These are phyloP conservation scores for Tolypocladium paradoxum DNA, from an alignment of 2,329 filamentous ascomycete genomes.

Conservation along the genomic window DNA sequence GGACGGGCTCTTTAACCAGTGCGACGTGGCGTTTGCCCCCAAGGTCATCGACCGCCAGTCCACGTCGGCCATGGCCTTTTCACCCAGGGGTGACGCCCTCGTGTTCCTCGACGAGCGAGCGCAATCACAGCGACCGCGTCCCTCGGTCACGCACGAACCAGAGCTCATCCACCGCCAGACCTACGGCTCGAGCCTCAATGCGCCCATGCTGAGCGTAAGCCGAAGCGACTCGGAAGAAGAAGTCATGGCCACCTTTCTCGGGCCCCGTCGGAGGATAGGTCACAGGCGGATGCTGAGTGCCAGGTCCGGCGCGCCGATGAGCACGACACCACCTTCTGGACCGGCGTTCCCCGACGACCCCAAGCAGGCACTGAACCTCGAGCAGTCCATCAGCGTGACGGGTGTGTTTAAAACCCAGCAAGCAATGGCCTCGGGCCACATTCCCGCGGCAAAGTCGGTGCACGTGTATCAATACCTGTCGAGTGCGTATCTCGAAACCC, in stretches of 20 bases:
- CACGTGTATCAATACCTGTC: slow-evolving; percentile 46
- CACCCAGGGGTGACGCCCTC: slow-evolving; percentile 45
- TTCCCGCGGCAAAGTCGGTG: slow-evolving; percentile 40
- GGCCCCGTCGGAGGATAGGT: slow-evolving; percentile 28
- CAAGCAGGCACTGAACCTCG: slow-evolving; percentile 38
- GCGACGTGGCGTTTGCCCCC: slow-evolving; percentile 53
- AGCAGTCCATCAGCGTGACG: slow-evolving; percentile 47
- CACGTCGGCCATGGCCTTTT: slow-evolving; percentile 51
- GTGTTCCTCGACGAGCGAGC: slow-evolving; percentile 52
- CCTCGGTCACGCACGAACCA: slow-evolving; percentile 22
- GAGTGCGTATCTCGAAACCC: slow-evolving; percentile 42
- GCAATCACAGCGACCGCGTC: slow-evolving; percentile 30
- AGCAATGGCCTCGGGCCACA: slow-evolving; percentile 49
- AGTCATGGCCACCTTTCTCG: slow-evolving; percentile 48
- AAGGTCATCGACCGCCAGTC: slow-evolving; percentile 52
- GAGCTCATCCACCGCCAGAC: slow-evolving; percentile 26
- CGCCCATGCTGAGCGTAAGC: slow-evolving; percentile 42
- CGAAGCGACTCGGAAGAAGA: slow-evolving; percentile 58
- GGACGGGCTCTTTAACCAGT: slow-evolving; percentile 53
- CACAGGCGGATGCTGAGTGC: slow-evolving; percentile 32
- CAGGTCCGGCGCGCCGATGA: slow-evolving; percentile 33
- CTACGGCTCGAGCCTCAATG: slow-evolving; percentile 37
- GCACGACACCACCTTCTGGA: slow-evolving; percentile 42
- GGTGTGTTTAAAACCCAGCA: slow-evolving; percentile 49
- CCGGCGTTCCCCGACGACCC: slow-evolving; percentile 17